phyloP scores from a whole-genome alignment of 306 rosid genomes.

The Urtica urens region DNA sequence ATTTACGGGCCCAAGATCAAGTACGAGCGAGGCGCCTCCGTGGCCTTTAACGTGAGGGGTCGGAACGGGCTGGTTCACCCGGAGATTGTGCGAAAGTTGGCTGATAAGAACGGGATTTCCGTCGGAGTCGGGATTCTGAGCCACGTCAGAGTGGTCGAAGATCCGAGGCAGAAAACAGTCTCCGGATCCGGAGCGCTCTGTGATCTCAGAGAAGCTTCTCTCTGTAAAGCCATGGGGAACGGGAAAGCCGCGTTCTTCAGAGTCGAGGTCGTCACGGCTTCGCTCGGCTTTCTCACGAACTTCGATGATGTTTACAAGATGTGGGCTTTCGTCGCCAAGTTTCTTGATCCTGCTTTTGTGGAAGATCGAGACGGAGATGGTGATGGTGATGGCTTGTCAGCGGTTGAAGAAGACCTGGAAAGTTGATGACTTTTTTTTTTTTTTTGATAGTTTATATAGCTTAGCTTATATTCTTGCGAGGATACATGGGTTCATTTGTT shows the following conservation, averaged over 20 bases:
- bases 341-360: slow-evolving; percentile 66
- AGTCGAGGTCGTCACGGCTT: slow-evolving; percentile 89
- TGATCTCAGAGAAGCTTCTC: slow-evolving; percentile 48
- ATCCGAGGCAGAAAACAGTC: slow-evolving; percentile 56
- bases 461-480: slow-evolving; percentile 1
- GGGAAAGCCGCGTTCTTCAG: slow-evolving; percentile 60
- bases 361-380: slow-evolving; percentile 22
- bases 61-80: slow-evolving; percentile 68
- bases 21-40: slow-evolving; percentile 91
- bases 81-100: slow-evolving; percentile 79
- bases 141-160: slow-evolving; percentile 56
- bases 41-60: slow-evolving; percentile 76
- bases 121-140: slow-evolving; percentile 86
- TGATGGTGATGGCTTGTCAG: slow-evolving; percentile 8
- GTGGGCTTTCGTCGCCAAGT: slow-evolving; percentile 94
- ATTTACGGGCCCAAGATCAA: slow-evolving; percentile 95
- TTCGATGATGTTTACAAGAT: slow-evolving; percentile 87
- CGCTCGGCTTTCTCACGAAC: slow-evolving; percentile 81
- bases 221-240: slow-evolving; percentile 85
- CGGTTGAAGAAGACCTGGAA: slow-evolving; percentile 29
- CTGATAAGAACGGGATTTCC: slow-evolving; percentile 74
- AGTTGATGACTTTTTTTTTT: slow-evolving; percentile 1
- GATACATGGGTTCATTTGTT: slow-evolving; percentile 47
- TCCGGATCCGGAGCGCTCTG: slow-evolving; percentile 20
- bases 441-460: not conserved